Conservation (phyloP, 2,329 filamentous ascomycete species). For the Cladosporium phlei region DNA sequence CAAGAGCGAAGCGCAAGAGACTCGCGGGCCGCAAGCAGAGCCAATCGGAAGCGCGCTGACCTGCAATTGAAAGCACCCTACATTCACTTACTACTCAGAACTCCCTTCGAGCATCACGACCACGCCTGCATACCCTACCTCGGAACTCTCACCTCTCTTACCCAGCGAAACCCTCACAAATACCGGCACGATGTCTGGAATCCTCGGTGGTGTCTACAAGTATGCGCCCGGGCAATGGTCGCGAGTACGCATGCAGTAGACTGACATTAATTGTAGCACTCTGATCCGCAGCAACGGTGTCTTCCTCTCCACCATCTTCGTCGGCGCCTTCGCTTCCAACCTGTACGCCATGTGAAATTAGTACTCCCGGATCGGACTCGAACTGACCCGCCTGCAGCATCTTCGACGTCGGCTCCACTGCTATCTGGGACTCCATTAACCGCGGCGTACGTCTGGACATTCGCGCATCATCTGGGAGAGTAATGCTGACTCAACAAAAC, state of each 20-base stretch:
- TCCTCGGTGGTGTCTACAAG: conserved; percentile 54
- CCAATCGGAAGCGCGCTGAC: too few species aligned
- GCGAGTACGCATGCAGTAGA: conserved; percentile 9
- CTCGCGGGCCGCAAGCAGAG: neutral
- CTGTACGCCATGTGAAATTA: conserved; percentile 59
- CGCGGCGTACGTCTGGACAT: conserved; percentile 67
- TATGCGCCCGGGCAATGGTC: conserved; percentile 29
- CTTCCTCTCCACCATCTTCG: conserved; percentile 85
- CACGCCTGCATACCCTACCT: neutral
- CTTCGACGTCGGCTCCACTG: conserved; percentile 78
- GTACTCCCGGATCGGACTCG: too few species aligned
- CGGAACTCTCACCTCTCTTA: neutral
- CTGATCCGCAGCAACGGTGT: conserved; percentile 81
- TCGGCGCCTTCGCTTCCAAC: conserved; percentile 83
- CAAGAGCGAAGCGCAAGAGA: conserved; percentile 5
- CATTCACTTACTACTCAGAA: too few species aligned
- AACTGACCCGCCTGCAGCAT: conserved; percentile 51
- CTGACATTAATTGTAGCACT: conserved; percentile 53
- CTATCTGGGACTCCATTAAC: conserved; percentile 87
- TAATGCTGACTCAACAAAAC: conserved; percentile 27
- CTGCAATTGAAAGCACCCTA: too few species aligned
- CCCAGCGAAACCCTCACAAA: neutral
- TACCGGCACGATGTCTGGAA: conserved; percentile 53
- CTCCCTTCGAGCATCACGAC: conserved; percentile 9
- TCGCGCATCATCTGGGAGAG: neutral